Base-by-base conservation (phyloP, 2,329 filamentous ascomycete species). In the Helotiales sp. region DNA sequence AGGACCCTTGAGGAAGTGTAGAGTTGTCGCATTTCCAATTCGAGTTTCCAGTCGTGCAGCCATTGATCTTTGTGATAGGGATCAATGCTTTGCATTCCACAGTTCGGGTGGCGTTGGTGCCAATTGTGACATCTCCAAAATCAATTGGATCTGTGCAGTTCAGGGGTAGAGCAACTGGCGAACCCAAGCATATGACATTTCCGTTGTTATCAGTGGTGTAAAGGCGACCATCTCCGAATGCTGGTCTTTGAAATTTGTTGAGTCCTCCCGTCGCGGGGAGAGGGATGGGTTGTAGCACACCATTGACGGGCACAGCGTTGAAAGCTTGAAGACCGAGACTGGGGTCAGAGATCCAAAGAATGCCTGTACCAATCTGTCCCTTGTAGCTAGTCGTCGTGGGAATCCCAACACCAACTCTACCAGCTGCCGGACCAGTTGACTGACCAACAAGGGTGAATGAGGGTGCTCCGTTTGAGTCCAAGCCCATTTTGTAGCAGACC, bases 261-360 rank as follows among this genome's bases (percentile, higher is more conserved):
- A 79, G 70, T 5, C 80, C 78, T 15, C 79, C 78, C 1, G 79
- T 77, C 11, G 60, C 45, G 2, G 80, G 79, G 2, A 81, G 52
- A 6, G 72, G 69, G 67, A 82, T 78, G 28, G 77, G 71, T 15
- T 74, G 71, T 40, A 81, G 71, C 1, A 76, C 70, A 1, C 78
- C 78, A 69, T 80, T 77, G 24, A 76, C 72, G 0, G 80, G 80
- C 6, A 82, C 78, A 8, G 80, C 79, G 55, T 77, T 76, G 70
- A 77, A 82, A 1, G 79, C 81, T 50, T 75, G 71, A 22, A 82
- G 70, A 2, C 80, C 80, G n/a, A 69, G 71, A 66, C 78, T 76
- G 28, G 78, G 76, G 65, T 82, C 80, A 0, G 78, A 75, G 22
- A 82, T 71, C 80, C 80, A 82, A 6, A 81, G 73, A 67, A 81